Evolutionary conservation across 2,329 filamentous ascomycete genomes (phyloP), one percentile per base, ranked within the genome.

Genomic region (Calonectria pauciramosa): DNA sequence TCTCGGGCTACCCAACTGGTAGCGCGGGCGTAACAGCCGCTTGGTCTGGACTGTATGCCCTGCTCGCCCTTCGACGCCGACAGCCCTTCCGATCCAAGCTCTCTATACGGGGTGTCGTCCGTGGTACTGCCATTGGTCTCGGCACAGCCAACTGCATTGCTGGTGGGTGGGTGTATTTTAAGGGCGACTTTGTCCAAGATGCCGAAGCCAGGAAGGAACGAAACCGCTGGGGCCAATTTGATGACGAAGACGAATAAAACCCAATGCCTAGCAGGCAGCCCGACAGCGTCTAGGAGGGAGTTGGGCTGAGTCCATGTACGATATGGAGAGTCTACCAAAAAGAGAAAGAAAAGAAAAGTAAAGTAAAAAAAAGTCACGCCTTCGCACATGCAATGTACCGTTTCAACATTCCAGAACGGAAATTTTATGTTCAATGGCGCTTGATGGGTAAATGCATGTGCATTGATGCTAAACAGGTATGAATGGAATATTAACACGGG

Each of bases 1-100:
- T 92, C 9, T 89, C 90, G 26, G 90, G 90, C 73, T 91, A 89
- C 84, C 88, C 87, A 75, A 90, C 89, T 67, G 90, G 91, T 80
- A 87, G 87, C 71, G 91, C 90, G 3, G 91, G 90, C 66, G 84
- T 92, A 71, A 87, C 89, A 0, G 89, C 89, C 68, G 90, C 90
- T 20, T 90, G 89, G 84, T 90, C 89, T 56, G 90, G 90, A 36
- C 85, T 91, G 20, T 92, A 92, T 82, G 87, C 88, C 5, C 83
- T 92, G 47, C 84, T 92, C 65, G 90, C 90, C 1, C 82, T 90
- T 74, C 88, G 90, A 4, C 83, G 87, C 54, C 84, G 88, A 26
- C 86, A 87, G 78, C 75, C 82, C 51, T 66, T 84, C n/a, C 83
- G 84, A 44, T 80, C 82, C 52, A 87, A 87, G 73, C 86, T 91